Evolutionary conservation across 495 filamentous ascomycete genomes (phyloP).

Genomic region (Niebla homalea): DNA sequence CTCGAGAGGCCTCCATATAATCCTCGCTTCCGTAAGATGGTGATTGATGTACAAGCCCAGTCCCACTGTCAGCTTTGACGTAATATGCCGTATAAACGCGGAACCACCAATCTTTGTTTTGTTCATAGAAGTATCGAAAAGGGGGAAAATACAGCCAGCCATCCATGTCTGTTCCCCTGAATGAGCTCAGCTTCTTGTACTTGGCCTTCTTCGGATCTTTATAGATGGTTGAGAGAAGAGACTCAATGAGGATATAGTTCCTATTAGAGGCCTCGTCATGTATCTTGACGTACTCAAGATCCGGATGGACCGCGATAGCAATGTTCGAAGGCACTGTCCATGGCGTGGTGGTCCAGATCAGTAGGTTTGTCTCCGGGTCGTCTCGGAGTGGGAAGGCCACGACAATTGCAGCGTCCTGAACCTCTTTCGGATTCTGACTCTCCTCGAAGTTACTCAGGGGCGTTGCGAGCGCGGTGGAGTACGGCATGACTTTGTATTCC

Average conservation of each 20-base stretch:
- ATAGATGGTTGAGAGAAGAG: conserved; percentile 72
- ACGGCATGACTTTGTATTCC: conserved; percentile 87
- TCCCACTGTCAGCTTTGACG: conserved; percentile 85
- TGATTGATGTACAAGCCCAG: conserved; percentile 89
- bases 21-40: conserved; percentile 96
- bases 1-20: conserved; percentile 69
- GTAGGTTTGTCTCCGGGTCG: conserved; percentile 58
- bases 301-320: conserved; percentile 68
- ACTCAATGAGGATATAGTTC: conserved; percentile 80
- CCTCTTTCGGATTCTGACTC: conserved; percentile 88
- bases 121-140: conserved; percentile 86
- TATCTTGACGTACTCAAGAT: conserved; percentile 92
- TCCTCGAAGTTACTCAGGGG: conserved; percentile 90
- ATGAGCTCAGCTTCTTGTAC: conserved; percentile 68
- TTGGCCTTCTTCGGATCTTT: conserved; percentile 98
- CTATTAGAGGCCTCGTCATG: conserved; percentile 67
- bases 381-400: conserved; percentile 73
- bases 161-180: conserved; percentile 77
- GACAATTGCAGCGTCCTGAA: conserved; percentile 84
- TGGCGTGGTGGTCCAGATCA: conserved; percentile 92
- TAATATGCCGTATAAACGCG: conserved; percentile 75
- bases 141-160: conserved; percentile 88
- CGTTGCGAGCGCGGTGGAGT: conserved; percentile 81
- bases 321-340: conserved; percentile 89
- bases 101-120: conserved; percentile 85